Evolutionary conservation across 1,284 basidiomycete genomes (phyloP).

Genomic region (Naganishia sp.): DNA sequence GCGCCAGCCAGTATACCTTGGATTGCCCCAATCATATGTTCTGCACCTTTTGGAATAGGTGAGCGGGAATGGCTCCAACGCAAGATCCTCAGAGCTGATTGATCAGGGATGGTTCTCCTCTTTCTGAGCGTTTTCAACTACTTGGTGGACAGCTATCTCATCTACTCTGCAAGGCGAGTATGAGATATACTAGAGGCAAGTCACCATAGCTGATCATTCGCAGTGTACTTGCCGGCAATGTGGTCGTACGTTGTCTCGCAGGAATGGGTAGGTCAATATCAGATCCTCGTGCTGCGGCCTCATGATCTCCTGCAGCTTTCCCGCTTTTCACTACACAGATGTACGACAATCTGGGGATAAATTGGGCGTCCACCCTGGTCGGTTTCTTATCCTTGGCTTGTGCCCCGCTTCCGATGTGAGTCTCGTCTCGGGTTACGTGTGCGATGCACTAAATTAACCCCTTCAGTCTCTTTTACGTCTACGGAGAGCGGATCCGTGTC

Average conservation of each 20-base stretch:
- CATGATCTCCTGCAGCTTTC: slow-evolving; percentile 48
- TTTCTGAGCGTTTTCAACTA: slow-evolving; percentile 54
- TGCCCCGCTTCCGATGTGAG: slow-evolving; percentile 30
- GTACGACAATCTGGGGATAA: slow-evolving; percentile 50
- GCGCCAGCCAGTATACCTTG: slow-evolving; percentile 60
- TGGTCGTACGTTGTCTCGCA: slow-evolving; percentile 52
- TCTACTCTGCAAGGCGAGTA: slow-evolving; percentile 59
- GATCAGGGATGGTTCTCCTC: slow-evolving; percentile 39
- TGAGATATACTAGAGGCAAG: no score
- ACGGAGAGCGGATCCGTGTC: slow-evolving; percentile 36
- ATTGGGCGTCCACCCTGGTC: slow-evolving; percentile 50
- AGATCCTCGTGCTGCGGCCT: slow-evolving; percentile 45
- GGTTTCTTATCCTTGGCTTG: slow-evolving; percentile 43
- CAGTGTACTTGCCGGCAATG: slow-evolving; percentile 46
- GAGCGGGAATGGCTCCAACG: not conserved
- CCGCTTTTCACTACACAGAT: slow-evolving; percentile 48
- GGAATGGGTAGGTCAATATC: slow-evolving; percentile 36
- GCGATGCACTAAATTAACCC: not conserved
- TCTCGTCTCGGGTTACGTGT: not conserved
- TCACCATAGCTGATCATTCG: not conserved
- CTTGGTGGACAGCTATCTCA: slow-evolving; percentile 66
- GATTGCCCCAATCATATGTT: slow-evolving; percentile 64
- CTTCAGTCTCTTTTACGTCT: slow-evolving; percentile 37
- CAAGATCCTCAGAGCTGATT: not conserved
- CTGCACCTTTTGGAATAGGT: slow-evolving; percentile 61